Evolutionary conservation across 345 rosid species (phyloP).

Genomic region (Populus tremula): DNA sequence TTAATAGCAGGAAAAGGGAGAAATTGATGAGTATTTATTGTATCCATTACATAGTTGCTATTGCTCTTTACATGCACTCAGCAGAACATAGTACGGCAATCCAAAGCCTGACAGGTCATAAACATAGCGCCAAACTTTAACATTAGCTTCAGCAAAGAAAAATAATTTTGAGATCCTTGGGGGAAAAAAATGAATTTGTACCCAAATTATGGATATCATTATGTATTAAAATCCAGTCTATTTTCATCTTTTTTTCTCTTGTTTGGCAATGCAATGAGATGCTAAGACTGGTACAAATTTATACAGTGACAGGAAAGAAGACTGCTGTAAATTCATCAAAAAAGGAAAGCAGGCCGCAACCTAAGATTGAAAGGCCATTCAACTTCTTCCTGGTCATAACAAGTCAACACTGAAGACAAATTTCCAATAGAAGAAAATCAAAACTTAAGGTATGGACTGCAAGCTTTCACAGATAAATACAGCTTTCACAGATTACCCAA

Average conservation of each 20-base stretch:
- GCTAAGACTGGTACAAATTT: not conserved
- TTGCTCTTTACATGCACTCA: too few species aligned
- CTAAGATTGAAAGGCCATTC: not conserved
- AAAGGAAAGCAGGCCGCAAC: not conserved
- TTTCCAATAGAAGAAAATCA: not conserved
- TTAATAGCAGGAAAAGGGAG: too few species aligned
- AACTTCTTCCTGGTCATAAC: not conserved
- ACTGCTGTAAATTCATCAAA: too few species aligned
- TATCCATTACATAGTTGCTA: too few species aligned
- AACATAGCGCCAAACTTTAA: too few species aligned
- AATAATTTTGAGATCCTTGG: too few species aligned
- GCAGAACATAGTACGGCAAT: too few species aligned
- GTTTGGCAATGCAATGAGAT: not conserved
- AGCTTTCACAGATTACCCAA: conserved; percentile 5
- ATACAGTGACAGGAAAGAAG: not conserved
- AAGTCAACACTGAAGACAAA: not conserved
- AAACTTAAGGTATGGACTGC: not conserved
- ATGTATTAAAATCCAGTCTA: not conserved
- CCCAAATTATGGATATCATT: not conserved
- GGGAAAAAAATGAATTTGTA: not conserved
- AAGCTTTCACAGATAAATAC: not conserved
- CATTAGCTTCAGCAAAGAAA: too few species aligned
- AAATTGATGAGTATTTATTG: too few species aligned
- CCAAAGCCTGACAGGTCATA: too few species aligned
- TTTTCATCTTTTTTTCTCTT: not conserved